These are phyloP conservation scores for Euphorbia lathyris DNA, from an alignment of 345 rosid species.

Conservation along the genomic window DNA sequence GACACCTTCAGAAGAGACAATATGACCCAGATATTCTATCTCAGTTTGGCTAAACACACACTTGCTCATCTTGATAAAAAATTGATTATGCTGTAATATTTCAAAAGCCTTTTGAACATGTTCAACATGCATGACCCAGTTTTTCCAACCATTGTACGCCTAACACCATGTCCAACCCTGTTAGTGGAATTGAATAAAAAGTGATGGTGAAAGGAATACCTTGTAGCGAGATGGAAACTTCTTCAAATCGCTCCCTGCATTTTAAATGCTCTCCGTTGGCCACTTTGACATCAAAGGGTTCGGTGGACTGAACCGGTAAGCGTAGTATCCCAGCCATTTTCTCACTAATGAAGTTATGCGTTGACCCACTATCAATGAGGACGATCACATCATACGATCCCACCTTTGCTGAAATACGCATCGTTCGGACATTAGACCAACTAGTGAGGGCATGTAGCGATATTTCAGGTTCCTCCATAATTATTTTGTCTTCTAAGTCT, in stretches of 20 bases:
- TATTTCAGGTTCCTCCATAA: background rate
- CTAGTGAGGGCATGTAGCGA: background rate
- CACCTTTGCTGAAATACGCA: background rate
- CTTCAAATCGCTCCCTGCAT: background rate
- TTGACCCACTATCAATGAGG: background rate
- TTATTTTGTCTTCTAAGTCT: no score
- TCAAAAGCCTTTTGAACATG: background rate
- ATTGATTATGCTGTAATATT: background rate
- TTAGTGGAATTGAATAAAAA: background rate
- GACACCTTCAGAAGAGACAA: background rate
- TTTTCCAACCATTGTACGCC: background rate
- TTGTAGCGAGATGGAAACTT: background rate
- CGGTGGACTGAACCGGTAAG: background rate
- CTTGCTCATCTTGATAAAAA: background rate
- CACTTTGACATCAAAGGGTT: background rate
- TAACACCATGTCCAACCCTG: slow-evolving; percentile 1
- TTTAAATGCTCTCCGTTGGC: background rate
- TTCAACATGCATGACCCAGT: background rate
- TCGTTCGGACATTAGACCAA: background rate
- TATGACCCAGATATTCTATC: background rate
- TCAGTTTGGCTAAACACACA: background rate
- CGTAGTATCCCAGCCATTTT: background rate
- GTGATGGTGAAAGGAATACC: background rate
- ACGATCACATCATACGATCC: background rate
- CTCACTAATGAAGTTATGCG: background rate